These are phyloP conservation scores for Hypoxylon lienhwacheense DNA, from an alignment of 495 filamentous ascomycete genomes.

Conservation along the genomic window DNA sequence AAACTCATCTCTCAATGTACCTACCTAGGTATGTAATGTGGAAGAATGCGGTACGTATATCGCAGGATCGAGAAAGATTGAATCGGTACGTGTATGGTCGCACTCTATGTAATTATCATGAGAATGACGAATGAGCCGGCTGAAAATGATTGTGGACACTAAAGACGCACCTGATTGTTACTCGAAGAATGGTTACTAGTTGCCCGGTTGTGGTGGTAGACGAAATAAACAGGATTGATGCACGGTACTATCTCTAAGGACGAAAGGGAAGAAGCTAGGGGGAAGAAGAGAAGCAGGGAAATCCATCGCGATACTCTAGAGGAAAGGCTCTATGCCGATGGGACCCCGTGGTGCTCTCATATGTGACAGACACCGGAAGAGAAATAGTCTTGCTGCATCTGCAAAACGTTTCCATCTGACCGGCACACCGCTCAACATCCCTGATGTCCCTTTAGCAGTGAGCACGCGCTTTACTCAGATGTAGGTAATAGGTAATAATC, in stretches of 20 bases:
- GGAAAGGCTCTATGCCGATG: conserved; percentile 12
- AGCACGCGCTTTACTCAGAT: conserved; percentile 9
- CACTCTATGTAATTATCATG: not conserved
- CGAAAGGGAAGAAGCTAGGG: not conserved
- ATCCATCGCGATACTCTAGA: conserved; percentile 11
- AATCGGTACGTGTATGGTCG: not conserved
- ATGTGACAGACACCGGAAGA: conserved; percentile 17
- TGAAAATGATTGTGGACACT: not conserved
- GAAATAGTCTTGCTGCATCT: conserved; percentile 27
- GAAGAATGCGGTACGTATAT: not conserved
- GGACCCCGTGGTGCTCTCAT: conserved; percentile 14
- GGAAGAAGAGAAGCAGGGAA: too few species aligned
- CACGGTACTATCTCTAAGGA: conserved; percentile 10
- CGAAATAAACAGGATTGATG: conserved; percentile 9
- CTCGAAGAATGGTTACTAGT: conserved; percentile 9
- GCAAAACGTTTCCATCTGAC: conserved; percentile 19
- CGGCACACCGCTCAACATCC: conserved; percentile 13
- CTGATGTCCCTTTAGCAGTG: conserved; percentile 6
- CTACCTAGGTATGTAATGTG: too few species aligned
- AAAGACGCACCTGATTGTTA: conserved; percentile 7
- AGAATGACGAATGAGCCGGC: conserved; percentile 1
- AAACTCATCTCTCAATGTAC: not conserved
- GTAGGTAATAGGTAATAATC: conserved; percentile 8
- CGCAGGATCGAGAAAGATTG: not conserved
- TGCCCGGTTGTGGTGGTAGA: conserved; percentile 8